Base-by-base conservation (phyloP, 805 yeast species). In the Sugiyamaella smithiae region DNA sequence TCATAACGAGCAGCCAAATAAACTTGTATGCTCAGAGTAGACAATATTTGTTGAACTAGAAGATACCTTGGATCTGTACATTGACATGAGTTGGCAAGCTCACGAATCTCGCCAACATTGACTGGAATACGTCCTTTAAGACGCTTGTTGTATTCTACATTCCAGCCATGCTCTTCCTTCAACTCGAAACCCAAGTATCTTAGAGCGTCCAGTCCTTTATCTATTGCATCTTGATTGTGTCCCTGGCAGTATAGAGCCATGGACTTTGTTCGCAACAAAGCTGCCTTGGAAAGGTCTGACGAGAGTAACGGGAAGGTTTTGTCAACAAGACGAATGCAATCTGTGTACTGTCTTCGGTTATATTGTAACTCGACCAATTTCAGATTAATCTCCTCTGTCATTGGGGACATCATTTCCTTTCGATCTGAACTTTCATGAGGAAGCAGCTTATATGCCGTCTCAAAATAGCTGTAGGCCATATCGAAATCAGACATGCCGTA, bases 401-500 rank as follows among this genome's bases (percentile, higher is more conserved):
- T 35, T 16, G 38, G 38, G 20, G 48, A 50, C 44, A 61, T 43
- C 49, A 51, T 42, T 52, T 56, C 22, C 53, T 56, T 20, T 6
- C 40, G 40, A 25, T 46, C 51, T n/a, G 41, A 33, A 11, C 36
- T 32, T 7, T 48, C 40, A 11, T 44, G 40, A 24, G 59, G 56
- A 28, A 58, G 29, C 5, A 62, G 63, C 3, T 51, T 50, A 33
- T 61, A 59, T 0, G 78, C 72, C 1, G 67, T 62, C 17, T 63
- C 60, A 40, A 75, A 71, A 49, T 68, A 74, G n/a, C 58, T 52
- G 26, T 74, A 61, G 0, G 80, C 73, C 36, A 70, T 58, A 23
- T 59, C 61, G 49, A 71, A 66, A 53, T 74, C 77, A 42, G 69
- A 73, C 8, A 72, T 68, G 8, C 71, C 69, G 40, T 72, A 70